These are phyloP conservation scores for Russula sp. DNA, from an alignment of 768 basidiomycete species.

Conservation along the genomic window DNA sequence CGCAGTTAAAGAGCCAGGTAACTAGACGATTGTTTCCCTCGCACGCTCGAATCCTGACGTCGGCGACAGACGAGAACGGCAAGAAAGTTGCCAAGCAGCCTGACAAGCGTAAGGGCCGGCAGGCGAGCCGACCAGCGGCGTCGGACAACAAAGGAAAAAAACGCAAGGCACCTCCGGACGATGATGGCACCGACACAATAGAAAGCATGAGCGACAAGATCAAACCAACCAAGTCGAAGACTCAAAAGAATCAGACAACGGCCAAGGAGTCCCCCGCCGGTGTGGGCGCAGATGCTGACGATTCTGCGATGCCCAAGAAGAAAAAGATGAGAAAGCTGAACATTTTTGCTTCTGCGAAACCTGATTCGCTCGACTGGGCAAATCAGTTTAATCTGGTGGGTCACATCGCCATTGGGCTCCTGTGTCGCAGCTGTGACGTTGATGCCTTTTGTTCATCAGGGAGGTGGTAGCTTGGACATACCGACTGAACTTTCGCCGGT, in stretches of 20 bases:
- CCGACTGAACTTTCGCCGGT: constrained; percentile 19
- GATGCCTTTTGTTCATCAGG: constrained; percentile 12
- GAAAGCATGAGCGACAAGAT: neutral
- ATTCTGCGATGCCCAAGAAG: constrained; percentile 15
- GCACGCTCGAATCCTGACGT: neutral
- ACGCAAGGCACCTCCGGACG: constrained; percentile 28
- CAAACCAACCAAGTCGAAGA: neutral
- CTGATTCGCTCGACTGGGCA: constrained; percentile 18
- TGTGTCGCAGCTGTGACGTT: neutral
- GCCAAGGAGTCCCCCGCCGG: neutral
- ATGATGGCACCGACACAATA: constrained; percentile 22
- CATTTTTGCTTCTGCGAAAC: constrained; percentile 10
- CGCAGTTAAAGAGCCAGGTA: neutral
- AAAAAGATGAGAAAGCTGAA: constrained; percentile 20
- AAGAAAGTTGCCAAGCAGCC: constrained; percentile 16
- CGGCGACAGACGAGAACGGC: neutral
- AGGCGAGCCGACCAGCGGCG: constrained; percentile 2
- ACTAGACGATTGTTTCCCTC: neutral
- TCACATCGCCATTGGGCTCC: neutral
- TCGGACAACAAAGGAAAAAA: constrained; percentile 35
- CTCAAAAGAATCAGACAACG: neutral
- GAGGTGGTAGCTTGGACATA: constrained; percentile 14
- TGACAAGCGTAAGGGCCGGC: constrained; percentile 12
- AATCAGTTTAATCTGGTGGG: constrained; percentile 16
- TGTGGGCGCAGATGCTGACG: constrained; percentile 6